phyloP scores from a whole-genome alignment of 1,284 basidiomycete genomes.

The Apiotrichum porosum region DNA sequence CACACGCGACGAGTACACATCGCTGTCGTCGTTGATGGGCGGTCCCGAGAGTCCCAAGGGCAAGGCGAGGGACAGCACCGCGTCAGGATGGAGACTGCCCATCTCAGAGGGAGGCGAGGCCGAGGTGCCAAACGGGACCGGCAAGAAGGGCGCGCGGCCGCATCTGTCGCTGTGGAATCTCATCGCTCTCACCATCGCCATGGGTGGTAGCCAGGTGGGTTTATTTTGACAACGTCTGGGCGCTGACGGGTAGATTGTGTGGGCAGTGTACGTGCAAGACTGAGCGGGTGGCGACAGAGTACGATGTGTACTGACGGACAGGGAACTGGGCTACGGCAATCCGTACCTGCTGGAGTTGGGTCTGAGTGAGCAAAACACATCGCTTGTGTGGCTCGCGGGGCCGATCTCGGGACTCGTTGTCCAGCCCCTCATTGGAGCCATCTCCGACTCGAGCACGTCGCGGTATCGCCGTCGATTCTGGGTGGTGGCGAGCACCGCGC shows the following conservation, averaged over 20 bases:
- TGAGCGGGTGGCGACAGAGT: constrained; percentile 9
- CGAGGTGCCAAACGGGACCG: not conserved
- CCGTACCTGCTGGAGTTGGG: constrained; percentile 87
- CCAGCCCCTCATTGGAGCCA: constrained; percentile 90
- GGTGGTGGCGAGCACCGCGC: constrained; percentile 75
- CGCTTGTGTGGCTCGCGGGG: constrained; percentile 94
- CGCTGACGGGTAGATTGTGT: constrained; percentile 46
- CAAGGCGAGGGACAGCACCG: constrained; percentile 1
- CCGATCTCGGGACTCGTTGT: constrained; percentile 79
- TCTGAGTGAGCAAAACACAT: constrained; percentile 82
- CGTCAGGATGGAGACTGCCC: not conserved
- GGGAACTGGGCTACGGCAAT: constrained; percentile 72
- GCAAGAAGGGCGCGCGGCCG: constrained; percentile 11
- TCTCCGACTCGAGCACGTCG: constrained; percentile 87
- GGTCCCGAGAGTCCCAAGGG: constrained; percentile 6
- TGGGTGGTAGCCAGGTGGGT: constrained; percentile 69
- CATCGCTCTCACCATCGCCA: constrained; percentile 53
- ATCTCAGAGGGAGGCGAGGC: not conserved
- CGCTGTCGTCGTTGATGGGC: constrained; percentile 30
- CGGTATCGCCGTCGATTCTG: constrained; percentile 84
- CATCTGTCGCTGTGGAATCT: constrained; percentile 29
- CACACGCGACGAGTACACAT: constrained; percentile 23
- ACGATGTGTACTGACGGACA: constrained; percentile 16
- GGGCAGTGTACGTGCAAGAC: constrained; percentile 28
- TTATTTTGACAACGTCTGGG: no score